Evolutionary conservation across 2,329 filamentous ascomycete genomes (phyloP).

Genomic region (Akanthomyces muscarius): DNA sequence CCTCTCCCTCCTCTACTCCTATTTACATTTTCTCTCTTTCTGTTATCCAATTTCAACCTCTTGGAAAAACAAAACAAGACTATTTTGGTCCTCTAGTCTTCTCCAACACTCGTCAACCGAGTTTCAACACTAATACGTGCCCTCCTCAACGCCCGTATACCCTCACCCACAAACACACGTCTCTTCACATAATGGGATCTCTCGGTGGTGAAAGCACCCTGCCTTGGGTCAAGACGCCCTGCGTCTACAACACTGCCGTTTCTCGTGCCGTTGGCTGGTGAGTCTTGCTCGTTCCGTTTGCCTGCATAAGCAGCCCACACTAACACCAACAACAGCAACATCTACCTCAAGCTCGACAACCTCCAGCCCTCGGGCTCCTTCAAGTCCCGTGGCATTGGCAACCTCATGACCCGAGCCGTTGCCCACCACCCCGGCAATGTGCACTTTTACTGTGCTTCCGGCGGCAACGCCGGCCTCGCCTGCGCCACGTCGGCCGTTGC

Average conservation of each 20-base stretch:
- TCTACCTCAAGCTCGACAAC: conserved; percentile 82
- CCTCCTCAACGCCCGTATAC: conserved; percentile 13
- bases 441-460: conserved; percentile 77
- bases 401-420: conserved; percentile 53
- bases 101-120: conserved; percentile 7
- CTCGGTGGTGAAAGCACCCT: conserved; percentile 35
- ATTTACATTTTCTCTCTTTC: not conserved
- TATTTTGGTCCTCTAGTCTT: conserved; percentile 13
- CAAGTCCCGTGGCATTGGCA: conserved; percentile 75
- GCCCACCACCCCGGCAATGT: conserved; percentile 32
- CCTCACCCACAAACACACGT: not conserved
- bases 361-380: conserved; percentile 82
- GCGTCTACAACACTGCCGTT: conserved; percentile 62
- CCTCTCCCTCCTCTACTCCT: not conserved
- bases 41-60: not conserved
- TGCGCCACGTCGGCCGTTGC: conserved; percentile 68
- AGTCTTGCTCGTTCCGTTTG: conserved; percentile 24
- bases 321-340: conserved; percentile 48
- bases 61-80: not conserved
- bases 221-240: conserved; percentile 70
- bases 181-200: conserved; percentile 36
- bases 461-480: conserved; percentile 81
- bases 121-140: conserved; percentile 20
- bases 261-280: conserved; percentile 71
- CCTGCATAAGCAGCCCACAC: conserved; percentile 18